Evolutionary conservation across 257 asterid genomes (phyloP).

Genomic region (Nicotiana tabacum): DNA sequence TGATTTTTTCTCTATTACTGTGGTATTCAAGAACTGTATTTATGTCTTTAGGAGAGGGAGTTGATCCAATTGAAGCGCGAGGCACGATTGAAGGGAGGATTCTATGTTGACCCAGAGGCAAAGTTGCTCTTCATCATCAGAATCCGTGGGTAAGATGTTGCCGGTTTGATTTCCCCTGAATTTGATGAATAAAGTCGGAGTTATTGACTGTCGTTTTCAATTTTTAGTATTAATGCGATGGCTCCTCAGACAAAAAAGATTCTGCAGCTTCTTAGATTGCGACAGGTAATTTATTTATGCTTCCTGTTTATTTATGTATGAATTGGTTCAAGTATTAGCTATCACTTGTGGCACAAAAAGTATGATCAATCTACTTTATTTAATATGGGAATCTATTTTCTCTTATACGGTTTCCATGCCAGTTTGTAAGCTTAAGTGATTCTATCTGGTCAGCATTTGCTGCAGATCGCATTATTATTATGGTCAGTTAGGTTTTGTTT

Average conservation of each 20-base stretch:
- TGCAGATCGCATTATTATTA: neutral
- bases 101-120: slow-evolving; percentile 70
- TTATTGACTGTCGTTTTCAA: neutral
- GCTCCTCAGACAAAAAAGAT: slow-evolving; percentile 67
- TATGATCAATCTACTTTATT: neutral
- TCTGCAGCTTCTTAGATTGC: slow-evolving; percentile 57
- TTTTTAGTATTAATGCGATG: slow-evolving; percentile 62
- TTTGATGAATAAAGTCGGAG: neutral
- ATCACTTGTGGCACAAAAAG: neutral
- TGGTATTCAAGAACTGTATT: neutral
- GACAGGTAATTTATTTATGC: slow-evolving; percentile 37
- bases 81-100: slow-evolving; percentile 81
- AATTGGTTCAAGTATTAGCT: neutral
- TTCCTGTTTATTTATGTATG: neutral
- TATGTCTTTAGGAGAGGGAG: slow-evolving; percentile 40
- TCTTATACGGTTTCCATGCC: neutral
- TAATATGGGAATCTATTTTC: neutral
- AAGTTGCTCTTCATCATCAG: slow-evolving; percentile 57
- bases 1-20: neutral
- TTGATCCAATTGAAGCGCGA: slow-evolving; percentile 62
- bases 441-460: neutral
- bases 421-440: neutral
- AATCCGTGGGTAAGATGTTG: slow-evolving; percentile 58
- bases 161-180: neutral
- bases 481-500: neutral